Evolutionary conservation across 306 rosid species (phyloP), one percentile per base, ranked within the genome.

Genomic region (Comarum palustre): DNA sequence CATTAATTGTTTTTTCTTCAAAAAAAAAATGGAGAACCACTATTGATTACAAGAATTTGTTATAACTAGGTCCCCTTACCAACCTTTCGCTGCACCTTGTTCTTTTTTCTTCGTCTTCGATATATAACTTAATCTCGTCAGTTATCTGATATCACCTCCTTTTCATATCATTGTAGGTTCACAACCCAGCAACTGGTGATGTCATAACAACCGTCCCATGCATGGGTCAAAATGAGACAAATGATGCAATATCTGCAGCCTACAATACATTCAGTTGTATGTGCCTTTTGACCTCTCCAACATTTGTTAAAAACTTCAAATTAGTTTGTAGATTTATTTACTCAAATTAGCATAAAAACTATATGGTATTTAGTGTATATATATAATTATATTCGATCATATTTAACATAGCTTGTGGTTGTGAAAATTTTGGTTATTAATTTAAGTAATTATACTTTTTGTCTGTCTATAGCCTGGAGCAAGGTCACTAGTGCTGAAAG

Each of bases 191-290:
- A 43, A 94, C 92, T 3, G 97, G 99, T 63, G 96, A 91, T 76
- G 87, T 92, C 70, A 85, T 94, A 77, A 84, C 90, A 77, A 86
- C 90, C 66, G 88, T 94, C 29, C 82, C 99, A 45, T 90, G 84
- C 87, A 91, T 94, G 97, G 97, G 97, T 60, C 86, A 69, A 73
- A 91, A 67, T 73, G 99, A 94, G 86, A 89, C 99, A 4, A 82
- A 87, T 51, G 97, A 91, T 88, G 99, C 99, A 24, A 91, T 94
- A 83, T 86, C 96, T 68, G 87, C 99, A 59, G 99, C 99, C 55
- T 77, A 73, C 67, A 84, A 78, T 27, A 95, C 99, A 32, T 94
- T 71, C 81, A 48, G 73, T 71, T 82, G 99, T 91, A 87, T 16
- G 86, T 47, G 46, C 66, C 72, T 80, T 82, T 76, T 73, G 62